These are phyloP conservation scores for Stromatinia cepivora DNA, from an alignment of 2,329 filamentous ascomycete genomes.

Conservation along the genomic window DNA sequence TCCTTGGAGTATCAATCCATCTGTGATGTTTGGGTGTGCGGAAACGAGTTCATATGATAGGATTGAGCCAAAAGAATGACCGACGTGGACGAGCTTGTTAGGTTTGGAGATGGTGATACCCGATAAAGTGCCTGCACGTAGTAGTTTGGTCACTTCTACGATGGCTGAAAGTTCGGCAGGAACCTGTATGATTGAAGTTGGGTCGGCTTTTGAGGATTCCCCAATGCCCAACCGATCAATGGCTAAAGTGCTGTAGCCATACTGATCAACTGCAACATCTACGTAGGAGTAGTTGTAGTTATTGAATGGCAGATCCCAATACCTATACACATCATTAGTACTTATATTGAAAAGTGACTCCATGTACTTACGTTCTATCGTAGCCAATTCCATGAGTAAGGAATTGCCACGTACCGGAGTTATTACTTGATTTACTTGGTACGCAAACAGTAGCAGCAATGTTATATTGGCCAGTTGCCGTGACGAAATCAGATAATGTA, in stretches of 20 bases:
- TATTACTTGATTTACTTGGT: neutral
- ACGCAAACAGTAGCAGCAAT: slow-evolving; percentile 19
- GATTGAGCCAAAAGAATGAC: slow-evolving; percentile 19
- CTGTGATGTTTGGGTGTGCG: slow-evolving; percentile 10
- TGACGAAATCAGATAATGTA: neutral
- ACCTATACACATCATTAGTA: slow-evolving; percentile 6
- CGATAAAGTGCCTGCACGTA: slow-evolving; percentile 3
- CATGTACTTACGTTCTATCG: slow-evolving; percentile 10
- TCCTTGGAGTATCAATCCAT: slow-evolving; percentile 21
- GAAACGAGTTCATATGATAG: slow-evolving; percentile 17
- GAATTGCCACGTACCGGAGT: slow-evolving; percentile 11
- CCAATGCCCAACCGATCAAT: slow-evolving; percentile 18
- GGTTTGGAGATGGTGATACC: slow-evolving; percentile 5
- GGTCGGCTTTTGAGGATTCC: slow-evolving; percentile 16
- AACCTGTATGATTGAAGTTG: slow-evolving; percentile 7
- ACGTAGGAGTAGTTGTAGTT: slow-evolving; percentile 19
- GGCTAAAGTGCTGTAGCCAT: slow-evolving; percentile 21
- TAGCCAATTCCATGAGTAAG: slow-evolving; percentile 23
- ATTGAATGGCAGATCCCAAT: slow-evolving; percentile 19
- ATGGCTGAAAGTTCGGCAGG: slow-evolving; percentile 19
- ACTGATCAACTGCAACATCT: slow-evolving; percentile 15
- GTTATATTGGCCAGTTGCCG: slow-evolving; percentile 11
- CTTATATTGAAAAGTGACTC: neutral
- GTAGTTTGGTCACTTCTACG: slow-evolving; percentile 12
- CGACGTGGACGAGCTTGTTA: slow-evolving; percentile 12